Evolutionary conservation across 176 grass and related monocot species (phyloP).

Genomic region (Phoenix dactylifera): DNA sequence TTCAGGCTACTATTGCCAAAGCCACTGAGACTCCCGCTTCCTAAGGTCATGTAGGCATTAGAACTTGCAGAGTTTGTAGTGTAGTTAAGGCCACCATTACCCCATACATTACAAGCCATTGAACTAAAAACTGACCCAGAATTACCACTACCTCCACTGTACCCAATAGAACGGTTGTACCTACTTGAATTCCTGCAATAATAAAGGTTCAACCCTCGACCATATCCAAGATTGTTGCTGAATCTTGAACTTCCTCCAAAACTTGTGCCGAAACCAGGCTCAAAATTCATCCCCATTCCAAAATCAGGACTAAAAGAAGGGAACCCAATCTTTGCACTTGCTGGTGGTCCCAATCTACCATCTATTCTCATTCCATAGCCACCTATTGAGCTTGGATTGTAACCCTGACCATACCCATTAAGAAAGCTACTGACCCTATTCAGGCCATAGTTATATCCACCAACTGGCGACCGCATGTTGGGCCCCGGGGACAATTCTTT

Average conservation of each 20-base stretch:
- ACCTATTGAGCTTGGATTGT: slow-evolving; percentile 45
- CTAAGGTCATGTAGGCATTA: slow-evolving; percentile 48
- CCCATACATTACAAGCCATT: slow-evolving; percentile 70
- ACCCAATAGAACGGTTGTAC: slow-evolving; percentile 42
- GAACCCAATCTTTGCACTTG: slow-evolving; percentile 51
- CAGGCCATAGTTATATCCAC: slow-evolving; percentile 48
- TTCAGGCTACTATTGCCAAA: slow-evolving; percentile 32
- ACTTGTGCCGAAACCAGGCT: slow-evolving; percentile 38
- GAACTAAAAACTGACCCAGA: slow-evolving; percentile 60
- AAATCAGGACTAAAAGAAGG: slow-evolving; percentile 57
- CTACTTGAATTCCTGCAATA: slow-evolving; percentile 59
- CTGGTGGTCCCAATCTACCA: slow-evolving; percentile 53
- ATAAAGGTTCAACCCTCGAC: slow-evolving; percentile 48
- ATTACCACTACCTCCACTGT: slow-evolving; percentile 51
- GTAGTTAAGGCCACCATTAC: slow-evolving; percentile 51
- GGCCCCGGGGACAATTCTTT: slow-evolving; percentile 88
- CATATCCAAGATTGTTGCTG: slow-evolving; percentile 37
- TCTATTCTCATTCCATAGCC: slow-evolving; percentile 77
- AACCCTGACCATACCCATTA: slow-evolving; percentile 64
- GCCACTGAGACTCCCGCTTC: slow-evolving; percentile 24
- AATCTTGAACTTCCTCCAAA: slow-evolving; percentile 53
- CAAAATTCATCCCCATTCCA: slow-evolving; percentile 61
- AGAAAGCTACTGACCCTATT: slow-evolving; percentile 65
- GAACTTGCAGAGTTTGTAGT: slow-evolving; percentile 37
- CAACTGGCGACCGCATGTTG: slow-evolving; percentile 45